Percentiles rank a stretch among this genome's conserved stretches.
These are phyloP conservation scores for Cryomyces minteri DNA, from an alignment of 495 filamentous ascomycete species.

Conservation along the genomic window DNA sequence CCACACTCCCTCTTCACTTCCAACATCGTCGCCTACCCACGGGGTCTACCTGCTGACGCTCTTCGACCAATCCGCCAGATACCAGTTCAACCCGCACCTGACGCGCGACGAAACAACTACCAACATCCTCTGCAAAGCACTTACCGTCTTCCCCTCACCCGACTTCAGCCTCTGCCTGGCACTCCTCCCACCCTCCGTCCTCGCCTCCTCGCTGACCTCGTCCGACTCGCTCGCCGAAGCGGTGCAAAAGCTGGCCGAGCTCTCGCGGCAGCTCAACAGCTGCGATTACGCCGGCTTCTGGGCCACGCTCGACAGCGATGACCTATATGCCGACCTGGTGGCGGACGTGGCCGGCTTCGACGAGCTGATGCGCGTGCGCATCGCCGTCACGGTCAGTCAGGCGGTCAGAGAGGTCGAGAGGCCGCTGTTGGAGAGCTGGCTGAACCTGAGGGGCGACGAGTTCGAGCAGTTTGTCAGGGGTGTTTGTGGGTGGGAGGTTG, in stretches of 20 bases:
- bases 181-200: conserved; percentile 67
- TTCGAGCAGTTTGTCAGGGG: conserved; percentile 67
- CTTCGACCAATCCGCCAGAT: conserved; percentile 31
- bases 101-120: conserved; percentile 90
- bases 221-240: conserved; percentile 55
- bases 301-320: conserved; percentile 78
- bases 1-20: background rate
- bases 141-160: conserved; percentile 91
- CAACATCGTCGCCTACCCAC: background rate
- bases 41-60: background rate
- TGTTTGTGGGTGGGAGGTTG: conserved; percentile 76
- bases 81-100: conserved; percentile 99
- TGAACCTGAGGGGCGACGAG: conserved; percentile 54
- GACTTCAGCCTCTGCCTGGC: conserved; percentile 89
- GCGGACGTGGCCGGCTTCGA: conserved; percentile 93
- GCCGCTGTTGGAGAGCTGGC: conserved; percentile 64
- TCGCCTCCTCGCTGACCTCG: conserved; percentile 24
- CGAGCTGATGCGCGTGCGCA: conserved; percentile 82
- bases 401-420: conserved; percentile 68
- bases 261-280: conserved; percentile 70
- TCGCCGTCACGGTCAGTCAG: conserved; percentile 78
- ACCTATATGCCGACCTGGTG: conserved; percentile 88
- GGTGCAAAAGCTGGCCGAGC: conserved; percentile 66
- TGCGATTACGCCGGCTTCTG: conserved; percentile 86
- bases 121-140: conserved; percentile 94